Evolutionary conservation across 2,329 filamentous ascomycete species (phyloP).

Genomic region (Fusarium solani-melongenae): DNA sequence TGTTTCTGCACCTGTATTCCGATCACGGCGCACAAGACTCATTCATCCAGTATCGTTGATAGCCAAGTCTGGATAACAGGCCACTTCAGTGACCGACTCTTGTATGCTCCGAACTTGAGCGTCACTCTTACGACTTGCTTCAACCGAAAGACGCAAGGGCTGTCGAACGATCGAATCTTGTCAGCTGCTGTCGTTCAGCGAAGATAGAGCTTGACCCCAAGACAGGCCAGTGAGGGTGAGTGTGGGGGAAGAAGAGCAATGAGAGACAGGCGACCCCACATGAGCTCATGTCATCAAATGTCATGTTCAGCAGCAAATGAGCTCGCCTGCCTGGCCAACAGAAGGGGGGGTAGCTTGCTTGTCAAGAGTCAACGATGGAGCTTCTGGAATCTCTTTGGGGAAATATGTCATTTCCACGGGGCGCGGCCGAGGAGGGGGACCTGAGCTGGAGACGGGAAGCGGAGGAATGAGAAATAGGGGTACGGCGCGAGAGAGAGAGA

Average conservation of each 20-base stretch:
- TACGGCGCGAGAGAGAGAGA: not conserved
- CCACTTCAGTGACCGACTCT: not conserved
- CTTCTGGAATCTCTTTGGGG: conserved; percentile 21
- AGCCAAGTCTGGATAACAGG: not conserved
- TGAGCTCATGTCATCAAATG: conserved; percentile 27
- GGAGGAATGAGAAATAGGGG: conserved; percentile 13
- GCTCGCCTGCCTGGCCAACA: conserved; percentile 3
- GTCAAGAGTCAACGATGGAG: not conserved
- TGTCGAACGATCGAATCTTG: conserved; percentile 14
- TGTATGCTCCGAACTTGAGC: not conserved
- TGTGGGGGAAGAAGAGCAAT: conserved; percentile 23
- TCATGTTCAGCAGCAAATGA: not conserved
- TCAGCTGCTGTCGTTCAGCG: conserved; percentile 13
- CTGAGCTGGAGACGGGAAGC: conserved; percentile 2
- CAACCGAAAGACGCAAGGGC: not conserved
- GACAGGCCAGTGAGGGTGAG: conserved; percentile 9
- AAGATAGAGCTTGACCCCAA: conserved; percentile 12
- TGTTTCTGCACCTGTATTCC: not conserved
- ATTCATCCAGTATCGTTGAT: not conserved
- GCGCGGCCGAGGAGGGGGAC: not conserved
- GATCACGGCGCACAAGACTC: not conserved
- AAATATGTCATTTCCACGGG: conserved; percentile 6
- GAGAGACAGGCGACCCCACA: conserved; percentile 30
- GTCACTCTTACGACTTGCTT: not conserved
- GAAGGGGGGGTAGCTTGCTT: conserved; percentile 1